A percentile compares a stretch with the other conserved stretches of the same genome.
Conservation (phyloP, 2,329 filamentous ascomycete genomes). For the Ophiostoma sp. region DNA sequence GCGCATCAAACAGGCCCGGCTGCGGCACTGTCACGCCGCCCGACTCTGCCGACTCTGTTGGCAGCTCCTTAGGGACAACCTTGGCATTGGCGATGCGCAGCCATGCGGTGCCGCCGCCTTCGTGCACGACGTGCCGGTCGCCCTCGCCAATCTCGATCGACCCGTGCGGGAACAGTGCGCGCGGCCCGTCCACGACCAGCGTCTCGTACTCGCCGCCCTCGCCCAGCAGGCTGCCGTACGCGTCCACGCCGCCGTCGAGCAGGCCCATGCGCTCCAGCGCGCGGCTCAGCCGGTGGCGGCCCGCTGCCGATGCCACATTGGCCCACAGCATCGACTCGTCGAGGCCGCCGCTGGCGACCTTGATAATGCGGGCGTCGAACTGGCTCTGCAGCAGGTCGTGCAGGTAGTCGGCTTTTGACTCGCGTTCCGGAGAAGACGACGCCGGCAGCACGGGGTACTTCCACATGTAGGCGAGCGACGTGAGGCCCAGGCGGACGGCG, state of each 20-base stretch:
- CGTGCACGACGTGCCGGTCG: constrained; percentile 50
- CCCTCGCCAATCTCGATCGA: constrained; percentile 58
- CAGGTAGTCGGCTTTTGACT: constrained; percentile 39
- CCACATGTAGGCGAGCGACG: constrained; percentile 84
- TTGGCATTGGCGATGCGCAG: constrained; percentile 56
- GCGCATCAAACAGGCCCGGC: constrained; percentile 62
- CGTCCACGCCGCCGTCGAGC: constrained; percentile 42
- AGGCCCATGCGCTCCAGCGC: constrained; percentile 63
- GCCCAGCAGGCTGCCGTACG: constrained; percentile 54
- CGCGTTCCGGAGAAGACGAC: constrained; percentile 14
- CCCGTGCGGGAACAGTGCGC: constrained; percentile 55
- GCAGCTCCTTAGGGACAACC: constrained; percentile 42
- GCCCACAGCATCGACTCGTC: constrained; percentile 76
- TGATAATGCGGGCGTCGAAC: constrained; percentile 86
- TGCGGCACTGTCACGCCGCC: constrained; percentile 40
- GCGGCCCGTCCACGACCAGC: constrained; percentile 75
- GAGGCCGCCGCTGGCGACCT: constrained; percentile 86
- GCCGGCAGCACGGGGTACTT: constrained; percentile 72
- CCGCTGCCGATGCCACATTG: constrained; percentile 59
- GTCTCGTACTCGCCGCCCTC: constrained; percentile 98
- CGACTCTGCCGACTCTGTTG: constrained; percentile 17
- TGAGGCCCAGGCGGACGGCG: constrained; percentile 73
- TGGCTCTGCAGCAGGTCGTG: constrained; percentile 73
- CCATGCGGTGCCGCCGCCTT: constrained; percentile 74
- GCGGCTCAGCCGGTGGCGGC: constrained; percentile 44